These are phyloP conservation scores for Otatea glauca DNA, from an alignment of 176 grass and related monocot species.

Conservation along the genomic window DNA sequence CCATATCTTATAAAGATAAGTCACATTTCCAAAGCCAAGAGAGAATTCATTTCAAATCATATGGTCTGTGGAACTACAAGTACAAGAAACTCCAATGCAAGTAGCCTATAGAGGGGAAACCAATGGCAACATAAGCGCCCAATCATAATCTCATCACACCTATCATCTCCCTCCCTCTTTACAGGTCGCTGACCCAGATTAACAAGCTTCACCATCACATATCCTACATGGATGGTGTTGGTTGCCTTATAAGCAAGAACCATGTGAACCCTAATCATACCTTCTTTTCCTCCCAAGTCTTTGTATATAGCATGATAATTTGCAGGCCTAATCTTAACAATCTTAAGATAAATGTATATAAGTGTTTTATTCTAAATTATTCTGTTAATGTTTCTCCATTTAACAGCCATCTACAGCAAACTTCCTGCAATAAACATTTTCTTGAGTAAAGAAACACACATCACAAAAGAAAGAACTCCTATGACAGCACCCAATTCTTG, in stretches of 20 bases:
- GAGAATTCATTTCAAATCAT: conserved; percentile 13
- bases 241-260: conserved; percentile 36
- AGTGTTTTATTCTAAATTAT: no score
- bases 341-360: not conserved
- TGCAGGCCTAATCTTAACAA: not conserved
- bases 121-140: not conserved
- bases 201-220: conserved; percentile 30
- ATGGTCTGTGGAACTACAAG: not conserved
- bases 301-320: not conserved
- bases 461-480: no score
- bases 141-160: conserved; percentile 6
- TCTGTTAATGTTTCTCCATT: no score
- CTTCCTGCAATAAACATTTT: no score
- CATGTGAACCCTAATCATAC: conserved; percentile 31
- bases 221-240: not conserved
- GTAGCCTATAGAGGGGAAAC: not conserved
- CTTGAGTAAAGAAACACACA: no score
- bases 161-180: not conserved
- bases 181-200: not conserved
- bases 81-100: not conserved
- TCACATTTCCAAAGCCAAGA: not conserved
- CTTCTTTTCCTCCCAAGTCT: conserved; percentile 40
- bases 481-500: no score
- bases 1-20: not conserved
- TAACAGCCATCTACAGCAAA: no score